Conservation (phyloP, 139 green algal species). For the Chlamydomonas urium region DNA sequence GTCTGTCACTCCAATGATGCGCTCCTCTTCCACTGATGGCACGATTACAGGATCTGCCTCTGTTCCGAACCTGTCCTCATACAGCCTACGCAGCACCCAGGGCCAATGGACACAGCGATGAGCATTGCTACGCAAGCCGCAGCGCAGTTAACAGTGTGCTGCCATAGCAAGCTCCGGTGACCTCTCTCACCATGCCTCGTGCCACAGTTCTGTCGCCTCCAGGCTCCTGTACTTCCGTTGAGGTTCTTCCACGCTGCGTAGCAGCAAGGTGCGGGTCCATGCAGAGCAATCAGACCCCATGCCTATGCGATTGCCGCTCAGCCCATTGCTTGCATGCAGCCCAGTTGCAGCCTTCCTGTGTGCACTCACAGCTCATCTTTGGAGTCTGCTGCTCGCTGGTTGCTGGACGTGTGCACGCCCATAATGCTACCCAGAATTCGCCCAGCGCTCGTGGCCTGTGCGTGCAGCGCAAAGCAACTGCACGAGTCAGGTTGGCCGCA, state of each 20-base stretch:
- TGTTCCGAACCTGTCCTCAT: constrained; percentile 59
- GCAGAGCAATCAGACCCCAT: neutral
- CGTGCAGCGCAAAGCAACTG: neutral
- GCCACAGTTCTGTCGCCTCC: constrained; percentile 60
- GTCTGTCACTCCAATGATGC: constrained; percentile 69
- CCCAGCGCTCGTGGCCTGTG: constrained; percentile 6
- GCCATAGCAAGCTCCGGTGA: neutral
- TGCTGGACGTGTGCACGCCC: neutral
- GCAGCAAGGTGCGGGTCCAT: neutral
- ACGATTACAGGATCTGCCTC: constrained; percentile 60
- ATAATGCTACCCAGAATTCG: constrained; percentile 9
- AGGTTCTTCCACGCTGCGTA: constrained; percentile 20
- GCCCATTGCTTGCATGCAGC: neutral
- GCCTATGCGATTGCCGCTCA: neutral
- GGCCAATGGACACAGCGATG: neutral
- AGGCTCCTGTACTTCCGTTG: constrained; percentile 34
- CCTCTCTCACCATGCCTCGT: constrained; percentile 53
- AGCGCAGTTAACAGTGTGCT: neutral
- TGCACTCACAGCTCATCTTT: neutral
- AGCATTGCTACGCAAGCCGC: neutral
- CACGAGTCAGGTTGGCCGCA: neutral
- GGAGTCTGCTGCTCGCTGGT: neutral
- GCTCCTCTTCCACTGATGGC: constrained; percentile 49
- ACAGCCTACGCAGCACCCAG: constrained; percentile 39
- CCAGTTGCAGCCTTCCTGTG: neutral